Conservation (phyloP, 2,329 filamentous ascomycete species). For the Leptographium lundbergii region DNA sequence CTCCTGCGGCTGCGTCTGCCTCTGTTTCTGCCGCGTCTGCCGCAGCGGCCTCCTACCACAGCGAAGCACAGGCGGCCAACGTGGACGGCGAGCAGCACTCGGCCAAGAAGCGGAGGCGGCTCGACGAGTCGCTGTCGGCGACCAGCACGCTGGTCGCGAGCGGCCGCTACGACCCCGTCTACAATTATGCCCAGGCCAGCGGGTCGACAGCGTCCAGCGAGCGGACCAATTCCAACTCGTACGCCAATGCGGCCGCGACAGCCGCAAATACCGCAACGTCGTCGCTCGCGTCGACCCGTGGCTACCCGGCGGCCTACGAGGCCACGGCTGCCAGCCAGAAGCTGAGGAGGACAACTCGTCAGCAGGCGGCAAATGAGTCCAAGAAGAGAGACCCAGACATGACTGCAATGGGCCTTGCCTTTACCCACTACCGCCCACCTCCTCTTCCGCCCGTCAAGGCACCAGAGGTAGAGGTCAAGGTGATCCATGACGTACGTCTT, state of each 20-base stretch:
- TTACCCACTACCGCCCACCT: constrained; percentile 72
- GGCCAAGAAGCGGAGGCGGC: constrained; percentile 64
- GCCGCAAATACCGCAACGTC: constrained; percentile 67
- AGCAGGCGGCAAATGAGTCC: constrained; percentile 70
- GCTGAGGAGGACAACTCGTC: constrained; percentile 63
- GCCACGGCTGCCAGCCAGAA: constrained; percentile 60
- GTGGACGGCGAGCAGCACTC: constrained; percentile 29
- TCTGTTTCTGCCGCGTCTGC: constrained; percentile 3
- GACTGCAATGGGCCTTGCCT: constrained; percentile 57
- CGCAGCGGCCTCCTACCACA: constrained; percentile 1
- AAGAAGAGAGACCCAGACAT: constrained; percentile 65
- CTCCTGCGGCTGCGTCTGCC: no score
- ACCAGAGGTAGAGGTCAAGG: constrained; percentile 56
- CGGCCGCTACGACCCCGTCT: constrained; percentile 54
- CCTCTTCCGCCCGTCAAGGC: constrained; percentile 85
- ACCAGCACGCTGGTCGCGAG: constrained; percentile 17
- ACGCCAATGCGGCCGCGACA: constrained; percentile 49
- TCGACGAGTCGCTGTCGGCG: constrained; percentile 30
- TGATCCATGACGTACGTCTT: constrained; percentile 45
- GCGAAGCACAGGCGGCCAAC: constrained; percentile 10
- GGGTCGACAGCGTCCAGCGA: constrained; percentile 70
- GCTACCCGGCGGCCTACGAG: constrained; percentile 57
- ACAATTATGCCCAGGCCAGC: constrained; percentile 47
- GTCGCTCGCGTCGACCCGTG: constrained; percentile 57
- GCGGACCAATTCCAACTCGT: constrained; percentile 57